Evolutionary conservation across 345 rosid genomes (phyloP).

Genomic region (Angophora floribunda): DNA sequence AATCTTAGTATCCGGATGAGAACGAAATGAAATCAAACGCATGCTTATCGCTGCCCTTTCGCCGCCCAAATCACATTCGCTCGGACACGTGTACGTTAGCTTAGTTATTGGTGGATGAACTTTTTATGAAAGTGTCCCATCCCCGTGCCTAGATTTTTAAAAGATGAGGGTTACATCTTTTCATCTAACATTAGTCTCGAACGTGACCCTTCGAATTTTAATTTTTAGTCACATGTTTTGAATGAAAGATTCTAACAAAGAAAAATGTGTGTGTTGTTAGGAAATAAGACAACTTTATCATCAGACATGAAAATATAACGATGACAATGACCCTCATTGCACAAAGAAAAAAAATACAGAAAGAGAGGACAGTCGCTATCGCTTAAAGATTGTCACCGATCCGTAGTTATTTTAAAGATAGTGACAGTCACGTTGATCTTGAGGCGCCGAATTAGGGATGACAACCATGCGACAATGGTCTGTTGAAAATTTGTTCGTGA

Average conservation of each 20-base stretch:
- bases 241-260: not conserved
- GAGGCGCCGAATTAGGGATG: not conserved
- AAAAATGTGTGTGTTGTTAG: no score
- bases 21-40: not conserved
- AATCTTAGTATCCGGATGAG: not conserved
- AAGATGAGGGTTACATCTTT: not conserved
- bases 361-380: not conserved
- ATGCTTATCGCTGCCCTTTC: not conserved
- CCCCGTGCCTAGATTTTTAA: not conserved
- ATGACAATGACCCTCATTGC: accelerated
- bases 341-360: not conserved
- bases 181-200: not conserved
- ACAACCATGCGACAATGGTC: accelerated
- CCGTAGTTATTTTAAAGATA: not conserved
- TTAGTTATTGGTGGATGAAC: not conserved
- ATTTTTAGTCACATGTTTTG: not conserved
- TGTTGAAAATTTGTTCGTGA: not conserved
- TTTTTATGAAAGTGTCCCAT: not conserved
- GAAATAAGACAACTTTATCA: not conserved
- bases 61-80: not conserved
- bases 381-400: accelerated
- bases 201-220: no score
- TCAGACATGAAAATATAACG: accelerated
- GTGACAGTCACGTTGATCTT: not conserved
- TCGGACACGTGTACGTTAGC: not conserved